Evolutionary conservation across 2,329 filamentous ascomycete species (phyloP), one percentile per base, ranked within the genome.

Genomic region (Aspergillus flavus): DNA sequence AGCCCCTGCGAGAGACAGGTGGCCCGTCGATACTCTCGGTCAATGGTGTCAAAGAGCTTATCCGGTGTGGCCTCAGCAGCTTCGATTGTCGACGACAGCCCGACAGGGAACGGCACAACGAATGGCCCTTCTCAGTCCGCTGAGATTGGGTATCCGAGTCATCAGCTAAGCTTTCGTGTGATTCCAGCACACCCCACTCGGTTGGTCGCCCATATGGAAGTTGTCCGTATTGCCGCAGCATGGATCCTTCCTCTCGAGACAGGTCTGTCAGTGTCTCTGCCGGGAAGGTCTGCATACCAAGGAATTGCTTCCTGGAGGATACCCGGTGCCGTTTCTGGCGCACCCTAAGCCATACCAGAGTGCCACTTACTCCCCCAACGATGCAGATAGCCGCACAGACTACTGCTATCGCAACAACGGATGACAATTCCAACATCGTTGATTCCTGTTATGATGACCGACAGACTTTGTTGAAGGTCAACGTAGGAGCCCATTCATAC

Each of bases 101-200:
- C 28, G 74, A 73, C 12, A 80, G 68, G 2, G 77, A 76, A 46
- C 73, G 68, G 41, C 75, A 72, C 23, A 75, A 64, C 12, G 76
- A 76, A 36, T 71, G 67, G 19, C 71, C 71, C 57, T 75, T 74
- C 34, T 78, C 71, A 4, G 66, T 66, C 12, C 72, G 52, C 5
- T 66, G 64, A 23, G 69, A 69, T 7, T 63, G 68, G 9, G 67
- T 61, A 45, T 74, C 69, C 2, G 69, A 71, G 26, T 68, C 69
- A 10, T 59, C 59, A 36, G 67, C 55, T 7, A 78, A 59, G 34
- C 68, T 75, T 53, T 78, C 76, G 28, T 70, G 68, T 6, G 76
- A 78, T 3, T 70, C 66, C 21, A 77, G 53, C 19, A 73, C 65
- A 19, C 73, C 75, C 76, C 76, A 78, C 72, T 78, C 76, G 7